phyloP scores from a whole-genome alignment of 2,329 filamentous ascomycete genomes.

The Sporothrix schenckii region DNA sequence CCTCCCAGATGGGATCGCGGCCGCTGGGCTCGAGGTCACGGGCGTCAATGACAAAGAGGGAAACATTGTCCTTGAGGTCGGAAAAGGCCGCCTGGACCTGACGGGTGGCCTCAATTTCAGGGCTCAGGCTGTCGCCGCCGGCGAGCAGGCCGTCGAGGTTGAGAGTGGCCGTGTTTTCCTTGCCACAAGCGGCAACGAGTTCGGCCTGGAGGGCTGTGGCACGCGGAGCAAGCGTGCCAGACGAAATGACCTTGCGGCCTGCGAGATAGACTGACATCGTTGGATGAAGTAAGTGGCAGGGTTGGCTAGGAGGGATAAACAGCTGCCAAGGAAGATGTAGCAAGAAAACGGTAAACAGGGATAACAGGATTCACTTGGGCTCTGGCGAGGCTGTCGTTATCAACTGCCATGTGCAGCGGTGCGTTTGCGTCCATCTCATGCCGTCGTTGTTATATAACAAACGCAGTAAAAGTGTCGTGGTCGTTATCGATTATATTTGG shows the following conservation, averaged over 20 bases:
- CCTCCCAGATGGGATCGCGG: constrained; percentile 16
- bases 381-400: too few relatives aligned
- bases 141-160: constrained; percentile 8
- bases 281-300: not conserved
- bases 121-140: not conserved
- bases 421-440: too few relatives aligned
- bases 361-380: too few relatives aligned
- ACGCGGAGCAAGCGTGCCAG: not conserved
- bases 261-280: constrained; percentile 1
- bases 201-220: not conserved
- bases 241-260: not conserved
- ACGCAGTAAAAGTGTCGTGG: too few relatives aligned
- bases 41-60: constrained; percentile 14
- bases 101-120: not conserved
- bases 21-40: constrained; percentile 17
- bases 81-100: not conserved
- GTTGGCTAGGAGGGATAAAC: too few relatives aligned
- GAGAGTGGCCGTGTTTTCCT: constrained; percentile 1
- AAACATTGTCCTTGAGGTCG: not conserved
- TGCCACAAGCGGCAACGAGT: not conserved
- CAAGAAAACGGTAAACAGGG: not conserved
- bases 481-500: too few relatives aligned
- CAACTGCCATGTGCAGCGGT: too few relatives aligned
- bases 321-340: not conserved
- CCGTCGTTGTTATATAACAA: too few relatives aligned